Percentiles rank a stretch among this genome's conserved stretches.
phyloP scores from a whole-genome alignment of 2,329 filamentous ascomycete species.

The Shiraia bambusicola region DNA sequence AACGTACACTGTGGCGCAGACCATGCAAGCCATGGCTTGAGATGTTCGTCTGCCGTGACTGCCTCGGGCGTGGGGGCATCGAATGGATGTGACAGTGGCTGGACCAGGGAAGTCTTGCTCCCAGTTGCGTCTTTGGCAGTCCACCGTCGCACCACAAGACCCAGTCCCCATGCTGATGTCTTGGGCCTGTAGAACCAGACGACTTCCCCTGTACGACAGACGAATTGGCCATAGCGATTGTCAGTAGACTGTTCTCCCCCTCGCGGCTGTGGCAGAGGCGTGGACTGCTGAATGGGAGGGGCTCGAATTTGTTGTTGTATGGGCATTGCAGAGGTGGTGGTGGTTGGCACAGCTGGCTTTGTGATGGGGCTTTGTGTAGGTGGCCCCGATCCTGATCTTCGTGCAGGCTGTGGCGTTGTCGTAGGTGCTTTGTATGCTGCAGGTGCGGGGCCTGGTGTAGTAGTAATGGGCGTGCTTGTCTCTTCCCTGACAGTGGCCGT shows the following conservation, averaged over 20 bases:
- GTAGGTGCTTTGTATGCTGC: conserved; percentile 23
- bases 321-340: conserved; percentile 1
- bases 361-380: conserved; percentile 25
- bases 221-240: conserved; percentile 49
- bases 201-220: conserved; percentile 58
- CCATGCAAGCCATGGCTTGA: conserved; percentile 62
- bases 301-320: conserved; percentile 21
- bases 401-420: conserved; percentile 25
- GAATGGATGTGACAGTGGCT: conserved; percentile 53
- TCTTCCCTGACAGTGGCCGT: conserved; percentile 31
- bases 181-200: conserved; percentile 57
- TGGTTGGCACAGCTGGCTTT: conserved; percentile 21
- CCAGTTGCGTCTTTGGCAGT: conserved; percentile 32
- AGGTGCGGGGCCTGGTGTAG: conserved; percentile 1
- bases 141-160: conserved; percentile 53
- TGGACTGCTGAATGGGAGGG: conserved; percentile 30
- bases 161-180: conserved; percentile 55
- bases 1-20: conserved; percentile 56
- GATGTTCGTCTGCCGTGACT: conserved; percentile 46
- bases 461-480: conserved; percentile 11
- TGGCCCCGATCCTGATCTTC: conserved; percentile 20
- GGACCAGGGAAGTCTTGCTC: conserved; percentile 46
- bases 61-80: conserved; percentile 44
- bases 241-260: conserved; percentile 54
- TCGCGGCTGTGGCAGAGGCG: conserved; percentile 45